Percentiles rank a stretch among this genome's conserved stretches.
Evolutionary conservation across 768 basidiomycete species (phyloP).

Genomic region (Sarcomyxa edulis): DNA sequence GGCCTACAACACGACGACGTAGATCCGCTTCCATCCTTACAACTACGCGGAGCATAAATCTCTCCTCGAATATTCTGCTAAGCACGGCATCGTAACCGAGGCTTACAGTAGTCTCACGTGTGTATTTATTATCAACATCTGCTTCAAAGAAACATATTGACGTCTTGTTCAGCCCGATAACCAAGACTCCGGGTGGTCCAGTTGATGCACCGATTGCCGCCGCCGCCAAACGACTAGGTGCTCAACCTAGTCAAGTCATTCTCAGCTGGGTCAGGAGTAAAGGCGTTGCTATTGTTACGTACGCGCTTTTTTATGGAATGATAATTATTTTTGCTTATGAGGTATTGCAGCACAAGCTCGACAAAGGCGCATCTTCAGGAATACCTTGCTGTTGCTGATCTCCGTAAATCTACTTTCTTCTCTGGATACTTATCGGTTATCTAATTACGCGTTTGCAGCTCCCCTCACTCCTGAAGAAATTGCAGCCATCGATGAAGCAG

Average conservation of each 20-base stretch:
- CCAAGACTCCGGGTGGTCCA: conserved; percentile 54
- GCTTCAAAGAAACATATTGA: not conserved
- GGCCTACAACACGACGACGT: not conserved
- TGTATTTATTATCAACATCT: conserved; percentile 5
- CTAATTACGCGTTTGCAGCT: conserved; percentile 26
- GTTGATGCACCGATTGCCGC: conserved; percentile 51
- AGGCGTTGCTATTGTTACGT: conserved; percentile 66
- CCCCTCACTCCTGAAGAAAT: conserved; percentile 54
- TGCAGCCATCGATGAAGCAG: conserved; percentile 58
- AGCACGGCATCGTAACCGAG: conserved; percentile 49
- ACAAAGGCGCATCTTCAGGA: conserved; percentile 57
- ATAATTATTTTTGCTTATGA: not conserved
- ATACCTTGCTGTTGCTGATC: conserved; percentile 62
- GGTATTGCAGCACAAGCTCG: conserved; percentile 46
- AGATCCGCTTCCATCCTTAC: conserved; percentile 57
- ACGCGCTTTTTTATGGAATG: conserved; percentile 9
- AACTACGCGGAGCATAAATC: conserved; percentile 42
- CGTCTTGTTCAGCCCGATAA: conserved; percentile 46
- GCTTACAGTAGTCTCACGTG: conserved; percentile 53
- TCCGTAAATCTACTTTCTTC: conserved; percentile 28
- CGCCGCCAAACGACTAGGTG: conserved; percentile 47
- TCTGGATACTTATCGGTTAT: too few relatives aligned
- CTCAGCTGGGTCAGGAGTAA: conserved; percentile 68
- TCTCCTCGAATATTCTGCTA: conserved; percentile 40
- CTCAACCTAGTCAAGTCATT: conserved; percentile 61